A percentile compares a stretch with the other conserved stretches of the same genome.
phyloP scores from a whole-genome alignment of 805 yeast species.

The Candida nonsorbophila region DNA sequence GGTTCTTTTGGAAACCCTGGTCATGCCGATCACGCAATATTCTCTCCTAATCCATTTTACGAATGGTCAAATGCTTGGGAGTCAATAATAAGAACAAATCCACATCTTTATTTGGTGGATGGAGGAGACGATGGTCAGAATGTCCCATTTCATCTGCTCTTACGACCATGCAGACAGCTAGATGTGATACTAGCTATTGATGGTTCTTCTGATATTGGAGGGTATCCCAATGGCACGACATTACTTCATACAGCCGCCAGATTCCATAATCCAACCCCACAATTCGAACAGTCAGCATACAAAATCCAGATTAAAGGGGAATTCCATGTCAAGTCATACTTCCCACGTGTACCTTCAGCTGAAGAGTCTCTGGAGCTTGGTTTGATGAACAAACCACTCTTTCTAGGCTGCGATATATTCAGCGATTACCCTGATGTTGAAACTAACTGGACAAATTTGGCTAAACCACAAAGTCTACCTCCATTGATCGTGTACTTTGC shows the following conservation, averaged over 20 bases:
- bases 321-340: slow-evolving; percentile 9
- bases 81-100: slow-evolving; percentile 1
- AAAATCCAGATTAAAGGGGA: background rate
- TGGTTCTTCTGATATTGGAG: slow-evolving; percentile 45
- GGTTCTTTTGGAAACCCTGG: too few species aligned
- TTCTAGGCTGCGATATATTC: slow-evolving; percentile 38
- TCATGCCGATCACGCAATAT: slow-evolving; percentile 58
- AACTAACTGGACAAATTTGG: too few species aligned
- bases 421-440: slow-evolving; percentile 20
- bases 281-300: slow-evolving; percentile 11
- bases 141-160: slow-evolving; percentile 42
- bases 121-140: slow-evolving; percentile 50
- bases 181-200: slow-evolving; percentile 40
- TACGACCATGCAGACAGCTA: slow-evolving; percentile 26
- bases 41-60: slow-evolving; percentile 60
- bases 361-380: slow-evolving; percentile 12
- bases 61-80: slow-evolving; percentile 10
- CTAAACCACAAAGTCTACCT: slow-evolving; percentile 27
- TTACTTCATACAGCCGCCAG: slow-evolving; percentile 34
- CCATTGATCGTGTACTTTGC: slow-evolving; percentile 53
- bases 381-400: slow-evolving; percentile 23
- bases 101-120: slow-evolving; percentile 31
- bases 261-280: slow-evolving; percentile 14
- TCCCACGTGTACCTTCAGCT: slow-evolving; percentile 33
- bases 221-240: slow-evolving; percentile 59